Percentiles rank a stretch among this genome's conserved stretches.
Evolutionary conservation across 2,329 filamentous ascomycete genomes (phyloP).

Genomic region (Lasiodiplodia theobromae): DNA sequence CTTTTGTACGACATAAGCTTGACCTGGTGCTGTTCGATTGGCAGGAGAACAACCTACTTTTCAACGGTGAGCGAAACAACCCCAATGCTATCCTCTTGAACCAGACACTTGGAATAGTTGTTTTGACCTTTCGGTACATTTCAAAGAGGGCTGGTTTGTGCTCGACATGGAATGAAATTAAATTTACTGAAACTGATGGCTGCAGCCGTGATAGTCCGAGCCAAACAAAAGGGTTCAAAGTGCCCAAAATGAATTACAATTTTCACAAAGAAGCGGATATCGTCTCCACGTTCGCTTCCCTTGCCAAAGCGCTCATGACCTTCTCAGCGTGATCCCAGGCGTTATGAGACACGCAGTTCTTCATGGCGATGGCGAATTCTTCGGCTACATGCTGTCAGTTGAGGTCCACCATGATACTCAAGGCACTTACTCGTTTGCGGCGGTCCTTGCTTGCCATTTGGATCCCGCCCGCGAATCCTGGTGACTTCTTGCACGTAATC

Average conservation of each 20-base stretch:
- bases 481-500: conserved; percentile 65
- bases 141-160: too few relatives aligned
- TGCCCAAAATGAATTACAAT: too few relatives aligned
- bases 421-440: conserved; percentile 38
- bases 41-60: too few relatives aligned
- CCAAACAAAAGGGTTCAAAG: fast-evolving
- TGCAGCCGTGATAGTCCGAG: too few relatives aligned
- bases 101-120: too few relatives aligned
- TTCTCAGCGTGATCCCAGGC: conserved; percentile 11
- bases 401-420: neutral
- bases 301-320: neutral
- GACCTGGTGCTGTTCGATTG: too few relatives aligned
- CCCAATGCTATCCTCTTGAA: too few relatives aligned
- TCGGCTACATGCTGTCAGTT: neutral
- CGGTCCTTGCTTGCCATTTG: conserved; percentile 40
- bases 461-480: conserved; percentile 59
- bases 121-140: too few relatives aligned
- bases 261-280: neutral
- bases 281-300: neutral
- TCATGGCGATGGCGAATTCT: neutral
- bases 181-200: too few relatives aligned
- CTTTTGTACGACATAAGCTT: too few relatives aligned
- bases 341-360: neutral
- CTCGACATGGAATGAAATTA: too few relatives aligned
- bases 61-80: too few relatives aligned